Evolutionary conservation across 2,329 filamentous ascomycete genomes (phyloP).

Genomic region (Talaromyces albobiverticillius): DNA sequence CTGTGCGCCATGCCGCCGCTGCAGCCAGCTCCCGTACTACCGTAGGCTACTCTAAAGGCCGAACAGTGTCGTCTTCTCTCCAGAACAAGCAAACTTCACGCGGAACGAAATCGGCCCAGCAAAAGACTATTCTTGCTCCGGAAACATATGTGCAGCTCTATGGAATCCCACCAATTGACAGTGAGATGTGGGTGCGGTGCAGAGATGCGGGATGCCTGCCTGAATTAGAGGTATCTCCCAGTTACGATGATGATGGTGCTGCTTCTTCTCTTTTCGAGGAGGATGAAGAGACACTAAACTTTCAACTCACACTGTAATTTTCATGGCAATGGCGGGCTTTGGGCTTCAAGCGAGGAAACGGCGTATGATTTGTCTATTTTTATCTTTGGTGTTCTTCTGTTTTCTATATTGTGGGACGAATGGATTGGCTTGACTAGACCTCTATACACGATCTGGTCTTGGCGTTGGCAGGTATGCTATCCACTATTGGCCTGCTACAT

Average conservation of each 20-base stretch:
- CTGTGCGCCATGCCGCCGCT: conserved; percentile 59
- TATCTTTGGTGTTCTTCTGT: not conserved
- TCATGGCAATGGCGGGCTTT: not conserved
- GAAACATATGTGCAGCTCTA: conserved; percentile 43
- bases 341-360: not conserved
- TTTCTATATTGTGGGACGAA: conserved; percentile 15
- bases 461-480: not conserved
- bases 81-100: conserved; percentile 24
- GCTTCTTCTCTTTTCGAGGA: conserved; percentile 32
- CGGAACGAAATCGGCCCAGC: conserved; percentile 20
- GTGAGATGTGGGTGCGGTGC: conserved; percentile 43
- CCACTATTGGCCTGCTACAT: not conserved
- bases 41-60: conserved; percentile 79
- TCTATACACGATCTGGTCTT: not conserved
- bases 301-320: conserved; percentile 38
- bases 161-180: conserved; percentile 40
- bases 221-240: not conserved
- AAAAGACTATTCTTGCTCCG: conserved; percentile 35
- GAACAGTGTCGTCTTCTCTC: conserved; percentile 39
- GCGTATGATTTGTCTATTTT: conserved; percentile 14
- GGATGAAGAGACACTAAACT: conserved; percentile 38
- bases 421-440: conserved; percentile 1
- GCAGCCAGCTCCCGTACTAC: conserved; percentile 73
- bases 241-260: conserved; percentile 25
- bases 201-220: conserved; percentile 35